Evolutionary conservation across 2,329 filamentous ascomycete species (phyloP).

Genomic region (Xylariomycetidae sp.): DNA sequence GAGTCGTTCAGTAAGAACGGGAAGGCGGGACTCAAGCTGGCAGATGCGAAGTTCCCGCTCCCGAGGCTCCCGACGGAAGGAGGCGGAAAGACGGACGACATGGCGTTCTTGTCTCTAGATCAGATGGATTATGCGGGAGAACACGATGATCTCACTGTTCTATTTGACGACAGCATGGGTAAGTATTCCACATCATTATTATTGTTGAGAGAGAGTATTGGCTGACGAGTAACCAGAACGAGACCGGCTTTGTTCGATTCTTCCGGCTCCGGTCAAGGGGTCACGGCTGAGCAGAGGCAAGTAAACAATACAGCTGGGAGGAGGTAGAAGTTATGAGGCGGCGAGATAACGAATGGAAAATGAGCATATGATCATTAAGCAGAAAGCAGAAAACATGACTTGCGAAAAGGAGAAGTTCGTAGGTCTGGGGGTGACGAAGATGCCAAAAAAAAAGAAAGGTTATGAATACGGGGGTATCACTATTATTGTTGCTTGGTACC

Average conservation of each 20-base stretch:
- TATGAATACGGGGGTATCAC: too few relatives aligned
- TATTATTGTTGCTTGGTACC: too few relatives aligned
- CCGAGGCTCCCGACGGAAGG: slow-evolving; percentile 57
- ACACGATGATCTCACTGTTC: slow-evolving; percentile 84
- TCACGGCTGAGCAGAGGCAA: slow-evolving; percentile 31
- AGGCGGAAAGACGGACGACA: slow-evolving; percentile 50
- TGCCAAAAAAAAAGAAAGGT: too few relatives aligned
- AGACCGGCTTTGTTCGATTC: slow-evolving; percentile 44
- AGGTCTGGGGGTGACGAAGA: too few relatives aligned
- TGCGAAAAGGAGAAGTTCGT: too few relatives aligned
- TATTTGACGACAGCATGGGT: slow-evolving; percentile 78
- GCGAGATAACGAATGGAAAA: slow-evolving; percentile 13
- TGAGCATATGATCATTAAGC: slow-evolving; percentile 21
- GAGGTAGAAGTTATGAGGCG: too few relatives aligned
- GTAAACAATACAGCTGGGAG: too few relatives aligned
- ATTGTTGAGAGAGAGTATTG: slow-evolving; percentile 5
- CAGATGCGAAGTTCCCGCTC: slow-evolving; percentile 86
- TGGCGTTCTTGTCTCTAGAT: slow-evolving; percentile 78
- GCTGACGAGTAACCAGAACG: slow-evolving; percentile 40
- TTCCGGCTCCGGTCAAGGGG: slow-evolving; percentile 55
- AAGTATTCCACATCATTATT: slow-evolving; percentile 31
- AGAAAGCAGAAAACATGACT: too few relatives aligned
- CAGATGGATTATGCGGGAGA: slow-evolving; percentile 85
- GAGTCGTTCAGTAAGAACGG: slow-evolving; percentile 61
- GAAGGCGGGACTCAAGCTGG: slow-evolving; percentile 71